Conservation (phyloP, 257 asterid genomes). For the Ocimum tenuiflorum region DNA sequence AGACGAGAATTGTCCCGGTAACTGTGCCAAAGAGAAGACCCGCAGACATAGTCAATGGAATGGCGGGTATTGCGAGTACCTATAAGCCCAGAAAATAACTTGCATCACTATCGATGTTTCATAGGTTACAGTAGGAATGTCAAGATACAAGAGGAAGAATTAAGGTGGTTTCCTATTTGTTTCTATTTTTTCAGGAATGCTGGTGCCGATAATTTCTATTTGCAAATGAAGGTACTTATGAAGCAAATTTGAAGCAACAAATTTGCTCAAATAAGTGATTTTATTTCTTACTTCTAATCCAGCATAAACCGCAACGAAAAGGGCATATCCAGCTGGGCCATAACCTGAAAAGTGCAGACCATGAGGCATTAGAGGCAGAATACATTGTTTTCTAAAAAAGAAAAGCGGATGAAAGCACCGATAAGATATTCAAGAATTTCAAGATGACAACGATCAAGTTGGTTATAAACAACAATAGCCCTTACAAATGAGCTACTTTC, state of each 20-base stretch:
- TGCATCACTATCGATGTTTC: background rate
- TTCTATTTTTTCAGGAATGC: background rate
- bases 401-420: background rate
- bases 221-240: background rate
- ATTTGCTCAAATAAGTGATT: constrained; percentile 15
- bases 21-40: constrained; percentile 86
- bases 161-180: background rate
- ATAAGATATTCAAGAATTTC: constrained; percentile 3
- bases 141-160: background rate
- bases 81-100: constrained; percentile 26
- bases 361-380: constrained; percentile 10
- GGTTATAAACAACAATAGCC: background rate
- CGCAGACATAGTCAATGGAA: constrained; percentile 95
- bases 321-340: constrained; percentile 93
- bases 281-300: constrained; percentile 74
- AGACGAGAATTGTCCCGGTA: constrained; percentile 81
- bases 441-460: background rate
- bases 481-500: background rate
- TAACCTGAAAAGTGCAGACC: constrained; percentile 47
- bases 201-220: background rate
- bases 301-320: constrained; percentile 82
- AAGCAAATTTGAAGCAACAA: constrained; percentile 7
- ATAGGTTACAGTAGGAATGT: background rate
- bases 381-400: background rate
- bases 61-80: constrained; percentile 94